These are phyloP conservation scores for Dictyostelium purpureum DNA, from an alignment of 78 protist genomes.

Conservation along the genomic window DNA sequence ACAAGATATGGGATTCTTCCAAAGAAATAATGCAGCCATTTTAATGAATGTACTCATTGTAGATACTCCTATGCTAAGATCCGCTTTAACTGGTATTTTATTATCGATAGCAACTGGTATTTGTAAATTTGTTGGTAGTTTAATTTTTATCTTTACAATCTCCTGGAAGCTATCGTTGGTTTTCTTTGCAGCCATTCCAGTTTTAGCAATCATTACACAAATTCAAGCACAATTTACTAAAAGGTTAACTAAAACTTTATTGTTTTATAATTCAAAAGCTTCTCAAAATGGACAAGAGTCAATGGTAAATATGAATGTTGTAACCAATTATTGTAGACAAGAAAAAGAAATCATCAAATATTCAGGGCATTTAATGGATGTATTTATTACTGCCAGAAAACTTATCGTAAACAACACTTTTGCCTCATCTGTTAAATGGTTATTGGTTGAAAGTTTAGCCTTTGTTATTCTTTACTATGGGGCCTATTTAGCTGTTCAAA, in stretches of 20 bases:
- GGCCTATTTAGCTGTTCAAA: constrained; percentile 21
- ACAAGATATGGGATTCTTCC: constrained; percentile 76
- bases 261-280: constrained; percentile 27
- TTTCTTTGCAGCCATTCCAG: constrained; percentile 60
- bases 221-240: constrained; percentile 46
- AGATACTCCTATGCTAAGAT: constrained; percentile 70
- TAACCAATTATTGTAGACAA: constrained; percentile 50
- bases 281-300: constrained; percentile 45
- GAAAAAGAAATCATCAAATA: constrained; percentile 32
- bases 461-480: constrained; percentile 69
- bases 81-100: constrained; percentile 38
- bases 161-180: constrained; percentile 63
- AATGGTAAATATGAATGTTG: constrained; percentile 61
- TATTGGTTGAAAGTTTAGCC: constrained; percentile 58
- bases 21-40: constrained; percentile 47
- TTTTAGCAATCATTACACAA: constrained; percentile 33
- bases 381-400: constrained; percentile 26
- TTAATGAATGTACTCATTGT: constrained; percentile 61
- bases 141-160: constrained; percentile 56
- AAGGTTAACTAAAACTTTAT: constrained; percentile 29
- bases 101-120: constrained; percentile 50
- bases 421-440: constrained; percentile 45
- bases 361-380: neutral
- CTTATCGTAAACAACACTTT: constrained; percentile 38
- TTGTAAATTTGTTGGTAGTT: constrained; percentile 67